Base-by-base conservation (phyloP, 1,139 yeast species). In the Debaryomyces subglobosus region DNA sequence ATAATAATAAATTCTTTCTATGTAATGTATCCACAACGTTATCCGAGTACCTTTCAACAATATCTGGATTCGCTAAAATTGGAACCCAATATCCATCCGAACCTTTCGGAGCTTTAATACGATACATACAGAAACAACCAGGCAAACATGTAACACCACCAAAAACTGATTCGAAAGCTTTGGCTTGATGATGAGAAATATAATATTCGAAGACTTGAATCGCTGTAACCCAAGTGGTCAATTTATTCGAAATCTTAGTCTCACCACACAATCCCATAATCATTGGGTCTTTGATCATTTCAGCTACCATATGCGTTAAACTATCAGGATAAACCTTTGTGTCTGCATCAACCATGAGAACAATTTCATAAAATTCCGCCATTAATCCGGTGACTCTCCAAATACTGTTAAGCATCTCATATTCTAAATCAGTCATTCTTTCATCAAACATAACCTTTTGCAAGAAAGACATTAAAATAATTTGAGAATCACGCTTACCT, bases 91-190 rank as follows among this genome's bases (percentile, higher is more conserved):
- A 89, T 1, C 97, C 98, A 55, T 89, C 89, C 20, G 79, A 65
- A 5, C 96, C 96, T 69, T 91, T 94, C 37, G 98, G 97, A 0
- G 97, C 79, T 69, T 94, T 94, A 66, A 94, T 89, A 58, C 98
- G 81, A 65, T 94, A 94, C 89, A 92, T 90, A 59, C 92, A 87
- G 78, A 94, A 94, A 77, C 99, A 94, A 33, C 99, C 99, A 0
- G 99, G 99, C 53, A 94, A 79, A 80, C 99, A 94, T 0, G 98
- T 92, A 12, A 94, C 99, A 62, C 96, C 90, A 50, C 98, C 98
- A 67, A 94, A 94, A 3, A 89, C 92, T 13, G 97, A 87, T 68
- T 94, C 99, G 68, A 94, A 94, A 0, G 97, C 97, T 68, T 94
- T 94, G 2, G 97, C 85, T 64, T 89, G 96, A 69, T 94, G 98